phyloP scores from a whole-genome alignment of 2,329 filamentous ascomycete genomes.

The Nemania sp. region DNA sequence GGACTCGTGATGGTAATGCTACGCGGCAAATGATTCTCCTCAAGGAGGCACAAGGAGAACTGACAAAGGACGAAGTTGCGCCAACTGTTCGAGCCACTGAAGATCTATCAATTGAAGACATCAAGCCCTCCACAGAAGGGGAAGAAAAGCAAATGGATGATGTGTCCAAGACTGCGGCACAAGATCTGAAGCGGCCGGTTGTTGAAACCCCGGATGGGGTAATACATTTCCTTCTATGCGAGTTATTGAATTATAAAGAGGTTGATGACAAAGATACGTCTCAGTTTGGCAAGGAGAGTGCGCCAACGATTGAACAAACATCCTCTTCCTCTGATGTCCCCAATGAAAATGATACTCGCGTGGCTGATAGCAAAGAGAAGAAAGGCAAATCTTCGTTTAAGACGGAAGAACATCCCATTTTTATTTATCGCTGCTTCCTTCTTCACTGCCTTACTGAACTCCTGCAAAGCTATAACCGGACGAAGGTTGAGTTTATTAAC shows the following conservation, averaged over 20 bases:
- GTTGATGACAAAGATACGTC: conserved; percentile 84
- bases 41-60: conserved; percentile 54
- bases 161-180: conserved; percentile 67
- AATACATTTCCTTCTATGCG: conserved; percentile 92
- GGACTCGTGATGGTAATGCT: conserved; percentile 54
- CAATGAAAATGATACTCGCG: conserved; percentile 41
- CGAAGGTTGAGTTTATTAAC: conserved; percentile 99
- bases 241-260: conserved; percentile 90
- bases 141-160: conserved; percentile 72
- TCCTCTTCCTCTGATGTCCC: conserved; percentile 51
- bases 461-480: conserved; percentile 89
- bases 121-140: conserved; percentile 71
- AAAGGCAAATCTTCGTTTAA: conserved; percentile 85
- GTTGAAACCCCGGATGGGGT: conserved; percentile 95
- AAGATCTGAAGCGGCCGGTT: conserved; percentile 82
- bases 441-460: conserved; percentile 93
- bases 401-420: conserved; percentile 92
- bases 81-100: conserved; percentile 61
- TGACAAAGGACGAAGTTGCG: conserved; percentile 57
- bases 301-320: conserved; percentile 53
- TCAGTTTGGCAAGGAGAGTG: conserved; percentile 57
- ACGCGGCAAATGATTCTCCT: conserved; percentile 56
- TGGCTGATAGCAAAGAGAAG: conserved; percentile 65
- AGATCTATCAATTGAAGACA: conserved; percentile 61
- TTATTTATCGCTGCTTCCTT: conserved; percentile 95